A percentile compares a stretch with the other conserved stretches of the same genome.
phyloP scores from a whole-genome alignment of 805 yeast species.

The Monosporozyma aerobia region DNA sequence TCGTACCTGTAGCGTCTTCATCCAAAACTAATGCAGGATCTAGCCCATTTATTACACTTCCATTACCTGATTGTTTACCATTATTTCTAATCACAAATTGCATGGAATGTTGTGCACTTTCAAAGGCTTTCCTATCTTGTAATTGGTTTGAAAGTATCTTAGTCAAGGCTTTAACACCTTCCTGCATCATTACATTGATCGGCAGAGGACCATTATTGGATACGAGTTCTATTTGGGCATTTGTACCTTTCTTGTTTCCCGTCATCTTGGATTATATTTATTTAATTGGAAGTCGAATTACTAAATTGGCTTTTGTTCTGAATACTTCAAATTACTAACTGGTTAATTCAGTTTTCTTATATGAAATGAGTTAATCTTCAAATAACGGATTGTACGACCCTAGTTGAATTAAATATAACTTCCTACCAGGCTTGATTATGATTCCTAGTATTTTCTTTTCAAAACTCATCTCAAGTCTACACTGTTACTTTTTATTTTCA shows the following conservation, averaged over 20 bases:
- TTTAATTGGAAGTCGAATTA: neutral
- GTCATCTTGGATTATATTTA: neutral
- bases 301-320: neutral
- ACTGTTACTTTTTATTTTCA: neutral
- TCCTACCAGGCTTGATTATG: neutral
- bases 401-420: neutral
- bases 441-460: neutral
- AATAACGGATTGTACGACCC: neutral
- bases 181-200: slow-evolving; percentile 28
- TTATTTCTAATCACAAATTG: slow-evolving; percentile 18
- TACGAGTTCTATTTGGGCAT: slow-evolving; percentile 18
- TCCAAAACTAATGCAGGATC: neutral
- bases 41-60: neutral
- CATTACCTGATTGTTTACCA: neutral
- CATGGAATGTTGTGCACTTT: slow-evolving; percentile 15
- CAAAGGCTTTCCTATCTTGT: slow-evolving; percentile 18
- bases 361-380: neutral
- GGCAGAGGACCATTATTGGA: slow-evolving; percentile 25
- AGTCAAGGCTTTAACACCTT: slow-evolving; percentile 28
- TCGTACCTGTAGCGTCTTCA: slow-evolving; percentile 3
- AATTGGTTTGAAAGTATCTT: slow-evolving; percentile 23
- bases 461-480: neutral
- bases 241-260: neutral
- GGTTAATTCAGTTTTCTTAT: neutral
- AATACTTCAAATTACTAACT: neutral